phyloP scores from a whole-genome alignment of 441 rosid species.

The Populus hybrid region DNA sequence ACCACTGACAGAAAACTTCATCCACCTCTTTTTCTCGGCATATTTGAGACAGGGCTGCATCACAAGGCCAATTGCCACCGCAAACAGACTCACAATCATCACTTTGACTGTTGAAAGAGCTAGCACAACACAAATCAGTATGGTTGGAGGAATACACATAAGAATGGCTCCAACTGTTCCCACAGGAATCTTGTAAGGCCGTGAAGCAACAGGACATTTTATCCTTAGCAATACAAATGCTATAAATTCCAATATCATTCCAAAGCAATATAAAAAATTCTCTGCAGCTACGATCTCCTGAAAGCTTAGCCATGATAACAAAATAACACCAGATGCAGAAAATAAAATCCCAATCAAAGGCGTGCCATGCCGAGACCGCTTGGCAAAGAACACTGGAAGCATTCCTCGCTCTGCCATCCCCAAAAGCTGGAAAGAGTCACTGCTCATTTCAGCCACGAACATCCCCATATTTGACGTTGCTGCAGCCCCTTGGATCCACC shows the following conservation, averaged over 20 bases:
- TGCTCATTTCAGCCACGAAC: conserved; percentile 75
- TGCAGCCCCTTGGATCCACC: conserved; percentile 70
- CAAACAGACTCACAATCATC: conserved; percentile 39
- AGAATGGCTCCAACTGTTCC: conserved; percentile 59
- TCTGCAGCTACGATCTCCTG: not conserved
- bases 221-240: conserved; percentile 51
- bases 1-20: conserved; percentile 33
- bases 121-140: conserved; percentile 42
- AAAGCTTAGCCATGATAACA: not conserved
- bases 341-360: conserved; percentile 54
- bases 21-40: conserved; percentile 49
- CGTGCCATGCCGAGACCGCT: conserved; percentile 57
- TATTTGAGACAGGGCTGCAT: conserved; percentile 47
- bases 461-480: conserved; percentile 67
- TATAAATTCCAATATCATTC: conserved; percentile 61
- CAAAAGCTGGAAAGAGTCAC: conserved; percentile 64
- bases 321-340: conserved; percentile 58
- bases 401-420: conserved; percentile 75
- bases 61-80: conserved; percentile 44
- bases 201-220: conserved; percentile 38
- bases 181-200: conserved; percentile 65
- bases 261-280: conserved; percentile 61
- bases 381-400: conserved; percentile 62
- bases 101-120: conserved; percentile 57
- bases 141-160: conserved; percentile 65